phyloP scores from a whole-genome alignment of 805 yeast genomes.

The Candida ulmi region DNA sequence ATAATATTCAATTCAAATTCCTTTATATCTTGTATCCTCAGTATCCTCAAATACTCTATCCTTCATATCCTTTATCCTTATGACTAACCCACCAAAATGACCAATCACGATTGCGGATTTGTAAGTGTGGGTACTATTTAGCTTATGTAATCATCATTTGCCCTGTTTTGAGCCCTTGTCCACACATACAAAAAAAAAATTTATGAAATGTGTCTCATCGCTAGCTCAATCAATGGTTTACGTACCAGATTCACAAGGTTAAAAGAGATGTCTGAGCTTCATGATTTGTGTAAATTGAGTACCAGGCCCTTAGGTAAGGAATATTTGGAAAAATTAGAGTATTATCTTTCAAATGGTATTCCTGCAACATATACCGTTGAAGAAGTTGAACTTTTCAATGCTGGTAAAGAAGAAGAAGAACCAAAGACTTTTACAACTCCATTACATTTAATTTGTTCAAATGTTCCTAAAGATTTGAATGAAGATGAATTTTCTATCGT shows the following conservation, averaged over 20 bases:
- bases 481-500: constrained; percentile 41
- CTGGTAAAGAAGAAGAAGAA: constrained; percentile 33
- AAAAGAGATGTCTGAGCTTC: constrained; percentile 61
- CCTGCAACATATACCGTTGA: constrained; percentile 82
- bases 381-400: constrained; percentile 58
- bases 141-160: no score
- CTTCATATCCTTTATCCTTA: no score
- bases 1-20: no score
- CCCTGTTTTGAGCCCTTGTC: no score
- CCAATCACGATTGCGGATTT: neutral
- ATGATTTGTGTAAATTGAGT: constrained; percentile 50
- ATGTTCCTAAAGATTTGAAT: constrained; percentile 36
- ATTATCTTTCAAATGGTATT: constrained; percentile 54
- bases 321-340: constrained; percentile 40
- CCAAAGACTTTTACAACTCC: constrained; percentile 65
- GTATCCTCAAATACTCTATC: no score
- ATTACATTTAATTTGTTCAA: constrained; percentile 60
- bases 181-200: no score
- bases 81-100: no score
- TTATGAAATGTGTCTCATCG: no score
- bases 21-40: no score
- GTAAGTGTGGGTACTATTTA: no score
- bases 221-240: no score
- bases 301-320: constrained; percentile 43
- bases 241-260: no score